phyloP scores from a whole-genome alignment of 345 rosid species.

The Abelmoschus esculentus region DNA sequence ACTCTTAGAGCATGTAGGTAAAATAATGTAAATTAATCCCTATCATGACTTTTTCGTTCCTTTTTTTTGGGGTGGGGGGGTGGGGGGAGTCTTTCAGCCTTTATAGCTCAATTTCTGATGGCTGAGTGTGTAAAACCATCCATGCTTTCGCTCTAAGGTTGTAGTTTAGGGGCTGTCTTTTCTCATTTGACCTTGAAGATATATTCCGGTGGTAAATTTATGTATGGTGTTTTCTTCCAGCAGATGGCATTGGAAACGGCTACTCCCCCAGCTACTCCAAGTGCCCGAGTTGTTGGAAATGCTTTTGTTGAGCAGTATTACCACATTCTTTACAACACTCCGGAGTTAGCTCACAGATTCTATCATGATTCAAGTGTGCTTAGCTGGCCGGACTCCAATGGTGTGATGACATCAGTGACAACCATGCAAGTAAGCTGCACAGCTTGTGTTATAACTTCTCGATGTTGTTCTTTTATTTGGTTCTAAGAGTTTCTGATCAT shows the following conservation, averaged over 20 bases:
- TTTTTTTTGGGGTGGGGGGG: neutral
- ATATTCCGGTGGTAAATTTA: neutral
- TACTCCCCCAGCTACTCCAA: slow-evolving; percentile 23
- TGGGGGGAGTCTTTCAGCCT: neutral
- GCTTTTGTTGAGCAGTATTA: slow-evolving; percentile 75
- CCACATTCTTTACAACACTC: slow-evolving; percentile 57
- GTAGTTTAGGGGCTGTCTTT: neutral
- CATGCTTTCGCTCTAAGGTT: neutral
- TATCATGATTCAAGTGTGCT: slow-evolving; percentile 65
- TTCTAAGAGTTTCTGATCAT: neutral
- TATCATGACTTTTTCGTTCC: neutral
- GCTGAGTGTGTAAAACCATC: neutral
- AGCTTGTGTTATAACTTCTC: neutral
- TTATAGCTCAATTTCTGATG: neutral
- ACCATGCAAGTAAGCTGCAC: slow-evolving; percentile 57
- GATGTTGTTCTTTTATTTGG: neutral
- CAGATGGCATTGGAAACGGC: slow-evolving; percentile 27
- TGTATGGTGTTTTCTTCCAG: slow-evolving; percentile 5
- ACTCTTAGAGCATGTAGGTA: neutral
- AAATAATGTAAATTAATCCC: neutral
- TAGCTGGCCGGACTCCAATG: slow-evolving; percentile 53
- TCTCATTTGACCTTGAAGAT: neutral
- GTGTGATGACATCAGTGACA: slow-evolving; percentile 47
- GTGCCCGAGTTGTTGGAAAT: slow-evolving; percentile 59
- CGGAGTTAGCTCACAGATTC: slow-evolving; percentile 54